These are phyloP conservation scores for Pleurostoma richardsiae DNA, from an alignment of 2,329 filamentous ascomycete species.

Conservation along the genomic window DNA sequence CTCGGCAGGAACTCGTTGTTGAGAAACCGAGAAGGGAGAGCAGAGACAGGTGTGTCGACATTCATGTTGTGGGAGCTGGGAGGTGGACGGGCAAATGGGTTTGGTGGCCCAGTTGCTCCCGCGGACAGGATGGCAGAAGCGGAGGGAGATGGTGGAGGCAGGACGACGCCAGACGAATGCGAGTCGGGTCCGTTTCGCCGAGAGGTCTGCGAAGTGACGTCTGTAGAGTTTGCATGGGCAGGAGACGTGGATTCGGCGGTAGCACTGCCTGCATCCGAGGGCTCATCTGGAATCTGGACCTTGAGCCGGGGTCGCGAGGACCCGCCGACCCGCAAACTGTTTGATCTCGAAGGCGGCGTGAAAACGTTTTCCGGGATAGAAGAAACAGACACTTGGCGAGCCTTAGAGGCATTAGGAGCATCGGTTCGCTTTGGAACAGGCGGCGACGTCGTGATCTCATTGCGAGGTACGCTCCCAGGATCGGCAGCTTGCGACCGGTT, in stretches of 20 bases:
- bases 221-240: slow-evolving; percentile 46
- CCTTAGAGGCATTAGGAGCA: slow-evolving; percentile 41
- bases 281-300: slow-evolving; percentile 91
- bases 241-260: slow-evolving; percentile 67
- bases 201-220: slow-evolving; percentile 50
- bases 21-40: slow-evolving; percentile 86
- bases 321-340: slow-evolving; percentile 64
- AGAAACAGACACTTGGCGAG: slow-evolving; percentile 48
- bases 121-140: slow-evolving; percentile 82
- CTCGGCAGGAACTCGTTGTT: slow-evolving; percentile 83
- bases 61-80: slow-evolving; percentile 60
- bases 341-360: slow-evolving; percentile 71
- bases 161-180: slow-evolving; percentile 65
- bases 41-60: slow-evolving; percentile 80
- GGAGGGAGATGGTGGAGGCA: slow-evolving; percentile 90
- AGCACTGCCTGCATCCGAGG: slow-evolving; percentile 64
- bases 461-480: slow-evolving; percentile 49
- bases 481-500: slow-evolving; percentile 62
- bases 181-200: slow-evolving; percentile 42
- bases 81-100: slow-evolving; percentile 86
- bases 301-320: slow-evolving; percentile 74
- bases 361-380: slow-evolving; percentile 61
- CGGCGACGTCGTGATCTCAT: slow-evolving; percentile 48
- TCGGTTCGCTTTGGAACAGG: slow-evolving; percentile 45
- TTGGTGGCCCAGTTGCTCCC: slow-evolving; percentile 86